Conservation (phyloP, 1,284 basidiomycete genomes). For the Trichosporon coremiiforme region DNA sequence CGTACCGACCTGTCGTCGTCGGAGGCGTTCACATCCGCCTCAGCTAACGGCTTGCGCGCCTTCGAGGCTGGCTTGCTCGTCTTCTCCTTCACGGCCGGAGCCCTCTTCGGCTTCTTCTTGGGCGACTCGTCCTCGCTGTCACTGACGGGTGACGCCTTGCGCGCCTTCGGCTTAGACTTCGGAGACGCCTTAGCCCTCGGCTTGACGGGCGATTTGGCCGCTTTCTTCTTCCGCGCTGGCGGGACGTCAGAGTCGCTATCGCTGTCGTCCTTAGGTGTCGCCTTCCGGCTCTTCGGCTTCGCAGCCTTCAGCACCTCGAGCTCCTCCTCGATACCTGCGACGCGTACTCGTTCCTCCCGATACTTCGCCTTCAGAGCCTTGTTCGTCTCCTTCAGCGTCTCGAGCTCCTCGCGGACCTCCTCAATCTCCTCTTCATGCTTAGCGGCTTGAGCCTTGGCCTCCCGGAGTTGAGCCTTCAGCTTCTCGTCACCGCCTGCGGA, state of each 20-base stretch:
- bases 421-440: slow-evolving; percentile 37
- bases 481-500: slow-evolving; percentile 40
- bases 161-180: not conserved
- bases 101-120: slow-evolving; percentile 41
- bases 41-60: slow-evolving; percentile 5
- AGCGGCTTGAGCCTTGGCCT: slow-evolving; percentile 37
- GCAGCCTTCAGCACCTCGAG: slow-evolving; percentile 35
- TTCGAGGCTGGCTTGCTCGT: not conserved
- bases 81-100: slow-evolving; percentile 20
- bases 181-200: not conserved
- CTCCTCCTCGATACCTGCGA: slow-evolving; percentile 44
- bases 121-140: slow-evolving; percentile 36
- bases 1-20: slow-evolving; percentile 15
- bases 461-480: slow-evolving; percentile 38
- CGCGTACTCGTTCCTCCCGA: slow-evolving; percentile 37
- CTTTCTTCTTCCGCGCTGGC: slow-evolving; percentile 23
- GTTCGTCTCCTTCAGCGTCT: slow-evolving; percentile 33
- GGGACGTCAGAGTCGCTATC: slow-evolving; percentile 24
- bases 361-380: slow-evolving; percentile 38
- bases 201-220: not conserved
- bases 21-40: slow-evolving; percentile 5
- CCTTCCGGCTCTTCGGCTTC: slow-evolving; percentile 17
- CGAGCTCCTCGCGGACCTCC: slow-evolving; percentile 44
- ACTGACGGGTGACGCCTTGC: slow-evolving; percentile 32
- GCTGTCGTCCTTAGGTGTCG: slow-evolving; percentile 14